Evolutionary conservation across 78 protist species (phyloP).

Genomic region (Planoprotostelium fungivorum): DNA sequence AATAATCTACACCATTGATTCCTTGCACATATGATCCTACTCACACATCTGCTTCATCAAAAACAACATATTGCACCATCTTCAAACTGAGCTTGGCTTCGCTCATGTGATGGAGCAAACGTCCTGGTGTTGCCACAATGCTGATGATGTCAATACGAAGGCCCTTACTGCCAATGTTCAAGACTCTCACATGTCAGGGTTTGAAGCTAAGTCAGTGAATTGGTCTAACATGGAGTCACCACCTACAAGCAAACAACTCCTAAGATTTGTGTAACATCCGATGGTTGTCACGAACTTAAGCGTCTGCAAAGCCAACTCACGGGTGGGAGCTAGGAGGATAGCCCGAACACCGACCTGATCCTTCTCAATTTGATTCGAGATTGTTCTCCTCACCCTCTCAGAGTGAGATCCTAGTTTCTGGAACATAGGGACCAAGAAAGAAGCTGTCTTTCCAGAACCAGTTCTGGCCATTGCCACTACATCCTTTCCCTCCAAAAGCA

Average conservation of each 20-base stretch:
- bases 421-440: constrained; percentile 93
- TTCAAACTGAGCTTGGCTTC: constrained; percentile 64
- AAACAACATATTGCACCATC: constrained; percentile 77
- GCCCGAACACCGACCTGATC: constrained; percentile 84
- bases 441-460: constrained; percentile 98
- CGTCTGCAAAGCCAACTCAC: constrained; percentile 99
- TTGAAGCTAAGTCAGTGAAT: constrained; percentile 72
- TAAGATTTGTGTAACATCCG: constrained; percentile 57
- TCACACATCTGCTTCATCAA: constrained; percentile 98
- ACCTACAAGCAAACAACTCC: constrained; percentile 86
- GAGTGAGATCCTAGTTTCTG: constrained; percentile 71
- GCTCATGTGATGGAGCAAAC: constrained; percentile 87
- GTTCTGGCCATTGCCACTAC: constrained; percentile 98
- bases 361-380: not conserved
- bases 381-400: constrained; percentile 65
- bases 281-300: constrained; percentile 68
- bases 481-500: constrained; percentile 80
- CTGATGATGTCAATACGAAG: not conserved
- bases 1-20: constrained; percentile 69
- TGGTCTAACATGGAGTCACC: constrained; percentile 92
- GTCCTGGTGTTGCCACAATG: constrained; percentile 98
- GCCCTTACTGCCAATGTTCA: not conserved
- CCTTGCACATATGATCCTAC: no score
- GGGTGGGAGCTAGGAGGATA: constrained; percentile 94
- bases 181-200: constrained; percentile 83